Conservation (phyloP, 148 eudicot genomes). For the Cornus kousa region DNA sequence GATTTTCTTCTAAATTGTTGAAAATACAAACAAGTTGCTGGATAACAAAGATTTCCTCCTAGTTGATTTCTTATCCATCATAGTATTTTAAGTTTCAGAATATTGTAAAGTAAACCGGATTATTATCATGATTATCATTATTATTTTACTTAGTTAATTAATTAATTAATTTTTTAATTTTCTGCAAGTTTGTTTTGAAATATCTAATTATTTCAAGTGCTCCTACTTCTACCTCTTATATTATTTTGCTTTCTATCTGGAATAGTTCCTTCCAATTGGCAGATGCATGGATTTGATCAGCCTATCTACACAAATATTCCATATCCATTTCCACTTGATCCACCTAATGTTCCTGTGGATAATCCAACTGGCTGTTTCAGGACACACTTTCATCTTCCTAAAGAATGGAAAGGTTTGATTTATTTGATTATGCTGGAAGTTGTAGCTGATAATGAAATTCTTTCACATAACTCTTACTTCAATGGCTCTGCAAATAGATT, state of each 20-base stretch:
- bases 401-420: constrained; percentile 83
- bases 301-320: constrained; percentile 84
- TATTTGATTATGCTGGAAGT: constrained; percentile 1
- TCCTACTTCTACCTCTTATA: constrained; percentile 5
- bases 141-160: neutral
- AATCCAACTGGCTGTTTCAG: constrained; percentile 97
- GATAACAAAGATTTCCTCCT: neutral
- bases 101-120: no score
- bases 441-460: neutral
- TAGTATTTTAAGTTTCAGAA: no score
- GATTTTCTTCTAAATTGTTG: neutral
- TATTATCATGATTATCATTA: no score
- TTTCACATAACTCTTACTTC: neutral
- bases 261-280: constrained; percentile 97
- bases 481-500: no score
- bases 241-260: constrained; percentile 17
- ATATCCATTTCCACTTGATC: constrained; percentile 84
- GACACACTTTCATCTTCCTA: constrained; percentile 65
- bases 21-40: neutral
- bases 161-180: neutral
- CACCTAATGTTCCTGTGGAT: constrained; percentile 87
- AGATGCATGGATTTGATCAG: constrained; percentile 88
- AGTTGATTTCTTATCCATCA: no score
- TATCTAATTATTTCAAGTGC: constrained; percentile 2
- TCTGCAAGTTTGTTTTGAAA: neutral